phyloP scores from a whole-genome alignment of 371 early-diverging fungal genomes.

The Rhizopus stolonifer region DNA sequence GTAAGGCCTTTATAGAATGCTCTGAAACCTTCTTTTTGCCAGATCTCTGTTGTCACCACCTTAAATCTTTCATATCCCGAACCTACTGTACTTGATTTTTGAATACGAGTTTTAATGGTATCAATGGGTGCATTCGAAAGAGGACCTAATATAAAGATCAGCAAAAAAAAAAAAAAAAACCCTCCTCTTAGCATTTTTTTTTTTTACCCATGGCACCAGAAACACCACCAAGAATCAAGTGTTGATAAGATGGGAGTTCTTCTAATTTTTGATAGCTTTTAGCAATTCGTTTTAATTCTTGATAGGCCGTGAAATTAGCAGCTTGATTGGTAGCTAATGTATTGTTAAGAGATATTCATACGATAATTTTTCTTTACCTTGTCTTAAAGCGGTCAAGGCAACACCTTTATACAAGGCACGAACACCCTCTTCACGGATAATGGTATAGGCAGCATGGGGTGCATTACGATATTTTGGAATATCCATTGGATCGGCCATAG shows the following conservation, averaged over 20 bases:
- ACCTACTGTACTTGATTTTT: constrained; percentile 75
- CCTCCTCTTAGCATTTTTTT: too few relatives aligned
- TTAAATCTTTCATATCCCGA: constrained; percentile 82
- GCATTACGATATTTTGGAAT: constrained; percentile 96
- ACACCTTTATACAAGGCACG: constrained; percentile 95
- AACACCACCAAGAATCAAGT: constrained; percentile 86
- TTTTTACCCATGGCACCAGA: constrained; percentile 90
- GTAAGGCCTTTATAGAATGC: constrained; percentile 97
- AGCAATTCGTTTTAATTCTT: constrained; percentile 78
- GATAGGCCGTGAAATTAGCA: constrained; percentile 97
- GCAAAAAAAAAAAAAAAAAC: background rate
- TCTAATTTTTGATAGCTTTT: constrained; percentile 69
- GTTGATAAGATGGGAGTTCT: constrained; percentile 92
- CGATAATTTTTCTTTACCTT: constrained; percentile 58
- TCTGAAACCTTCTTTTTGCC: constrained; percentile 86
- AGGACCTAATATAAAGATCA: constrained; percentile 59
- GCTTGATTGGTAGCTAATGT: constrained; percentile 96
- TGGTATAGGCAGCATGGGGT: constrained; percentile 89
- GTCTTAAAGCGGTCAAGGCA: constrained; percentile 90
- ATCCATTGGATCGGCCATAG: constrained; percentile 95
- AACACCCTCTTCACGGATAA: constrained; percentile 90
- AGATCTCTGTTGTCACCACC: constrained; percentile 67
- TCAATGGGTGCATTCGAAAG: constrained; percentile 97
- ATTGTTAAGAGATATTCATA: background rate
- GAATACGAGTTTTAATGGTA: constrained; percentile 98